Base-by-base conservation (phyloP, 2,329 filamentous ascomycete species). In the Fusarium neocosmosporiellum region DNA sequence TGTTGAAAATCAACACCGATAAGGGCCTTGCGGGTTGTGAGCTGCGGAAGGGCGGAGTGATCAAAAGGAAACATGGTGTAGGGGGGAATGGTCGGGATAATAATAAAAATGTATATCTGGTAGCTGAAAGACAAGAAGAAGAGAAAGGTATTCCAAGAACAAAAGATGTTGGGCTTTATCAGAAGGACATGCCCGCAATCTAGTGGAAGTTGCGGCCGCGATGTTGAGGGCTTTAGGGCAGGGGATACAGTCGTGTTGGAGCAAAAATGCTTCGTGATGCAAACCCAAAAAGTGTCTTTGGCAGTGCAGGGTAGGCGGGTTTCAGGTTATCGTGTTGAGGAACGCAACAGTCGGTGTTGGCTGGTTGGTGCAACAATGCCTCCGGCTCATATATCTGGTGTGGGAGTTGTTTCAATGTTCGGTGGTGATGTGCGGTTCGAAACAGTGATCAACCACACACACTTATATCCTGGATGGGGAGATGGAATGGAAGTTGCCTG, bases 1-100 rank as follows among this genome's bases (percentile, higher is more conserved):
- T 97, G 94, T 79, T 98, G 96, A 37, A 97, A 89, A 78, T 98
- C 96, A 72, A 98, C 87, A 20, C 97, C 84, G 22, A 98, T 85
- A 48, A 99, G 86, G 1, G 94, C 96, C 82, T 89, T 89, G 59
- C 90, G 87, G 10, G 89, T 89, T 33, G 82, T 84, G 60, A 92
- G 81, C 57, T 87, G 83, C 13, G 90, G 90, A 22, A 92, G 83
- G 37, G 85, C 83, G 53, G 86, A 81, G 41, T 85, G 82, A 75
- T 90, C 87, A 79, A 91, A 89, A 69, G 87, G 80, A 77, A 91
- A 89, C 83, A 89, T 89, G 68, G 63, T 73, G 71, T 46, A 55
- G 9, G 11, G 16, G 62, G 16, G 48, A 16, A 16, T 13, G 41
- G 57, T 9, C 36, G 58, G 14, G 29, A 41, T 29, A 57, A 24